Percentiles rank a stretch among this genome's conserved stretches.
Evolutionary conservation across 352 stramenopile species (phyloP).

Genomic region (Globisporangium spinosum): DNA sequence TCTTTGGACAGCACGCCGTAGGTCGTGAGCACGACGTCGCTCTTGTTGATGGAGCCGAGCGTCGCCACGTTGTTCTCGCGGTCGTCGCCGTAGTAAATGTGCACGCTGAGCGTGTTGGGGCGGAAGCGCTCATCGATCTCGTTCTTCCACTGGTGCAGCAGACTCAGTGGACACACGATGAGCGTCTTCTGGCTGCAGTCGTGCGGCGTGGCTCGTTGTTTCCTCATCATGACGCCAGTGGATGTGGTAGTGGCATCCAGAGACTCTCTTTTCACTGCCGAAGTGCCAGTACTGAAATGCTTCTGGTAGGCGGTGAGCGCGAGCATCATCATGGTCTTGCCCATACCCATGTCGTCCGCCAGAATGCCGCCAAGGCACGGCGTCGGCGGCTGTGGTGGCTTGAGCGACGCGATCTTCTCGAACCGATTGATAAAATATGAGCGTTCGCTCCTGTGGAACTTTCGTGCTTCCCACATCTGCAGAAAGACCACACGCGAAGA

Average conservation of each 20-base stretch:
- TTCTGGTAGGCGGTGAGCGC: conserved; percentile 64
- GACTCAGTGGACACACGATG: conserved; percentile 82
- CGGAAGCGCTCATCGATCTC: conserved; percentile 71
- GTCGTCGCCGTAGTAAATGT: conserved; percentile 77
- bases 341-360: conserved; percentile 91
- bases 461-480: conserved; percentile 71
- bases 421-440: conserved; percentile 83
- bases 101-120: conserved; percentile 42
- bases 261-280: not conserved
- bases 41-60: conserved; percentile 23
- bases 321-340: conserved; percentile 85
- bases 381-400: conserved; percentile 39
- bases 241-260: not conserved
- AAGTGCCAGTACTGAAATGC: conserved; percentile 19
- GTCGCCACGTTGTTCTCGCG: conserved; percentile 22
- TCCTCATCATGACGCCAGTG: conserved; percentile 4
- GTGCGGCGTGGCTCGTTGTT: not conserved
- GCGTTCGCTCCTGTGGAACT: conserved; percentile 33
- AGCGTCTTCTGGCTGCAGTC: conserved; percentile 48
- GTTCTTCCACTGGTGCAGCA: conserved; percentile 88
- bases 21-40: conserved; percentile 80
- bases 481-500: not conserved
- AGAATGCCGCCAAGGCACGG: conserved; percentile 83
- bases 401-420: conserved; percentile 71
- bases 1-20: conserved; percentile 81